Evolutionary conservation across 2,329 filamentous ascomycete genomes (phyloP).

Genomic region (Penicillium italicum): DNA sequence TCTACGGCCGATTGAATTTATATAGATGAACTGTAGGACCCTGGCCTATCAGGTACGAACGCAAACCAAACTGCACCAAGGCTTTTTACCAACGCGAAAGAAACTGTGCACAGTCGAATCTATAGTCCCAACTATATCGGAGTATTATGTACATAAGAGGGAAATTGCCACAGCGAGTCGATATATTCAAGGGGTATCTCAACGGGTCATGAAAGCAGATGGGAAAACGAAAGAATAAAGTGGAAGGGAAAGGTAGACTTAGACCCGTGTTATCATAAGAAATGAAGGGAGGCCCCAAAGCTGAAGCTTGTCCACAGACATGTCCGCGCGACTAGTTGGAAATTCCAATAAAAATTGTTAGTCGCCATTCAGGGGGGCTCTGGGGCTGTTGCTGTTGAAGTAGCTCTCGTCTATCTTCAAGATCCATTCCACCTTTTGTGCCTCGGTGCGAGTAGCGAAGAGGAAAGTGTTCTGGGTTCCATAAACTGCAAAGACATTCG

Average conservation of each 20-base stretch:
- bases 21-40: neutral
- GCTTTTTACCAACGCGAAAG: neutral
- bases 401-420: slow-evolving; percentile 85
- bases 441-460: slow-evolving; percentile 83
- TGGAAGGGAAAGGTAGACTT: slow-evolving; percentile 16
- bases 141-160: slow-evolving; percentile 37
- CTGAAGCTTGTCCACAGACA: neutral
- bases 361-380: slow-evolving; percentile 24
- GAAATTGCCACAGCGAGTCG: slow-evolving; percentile 30
- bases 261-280: slow-evolving; percentile 24
- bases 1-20: neutral
- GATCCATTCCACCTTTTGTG: slow-evolving; percentile 97
- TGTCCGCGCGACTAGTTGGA: neutral
- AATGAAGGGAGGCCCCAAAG: slow-evolving; percentile 15
- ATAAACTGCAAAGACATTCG: slow-evolving; percentile 89
- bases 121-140: slow-evolving; percentile 27
- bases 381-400: slow-evolving; percentile 43
- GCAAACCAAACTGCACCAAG: neutral
- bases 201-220: slow-evolving; percentile 28
- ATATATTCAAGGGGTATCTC: slow-evolving; percentile 40
- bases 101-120: slow-evolving; percentile 22
- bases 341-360: neutral
- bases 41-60: neutral
- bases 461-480: slow-evolving; percentile 92
- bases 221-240: slow-evolving; percentile 14